Evolutionary conservation across 176 grass and related monocot species (phyloP).

Genomic region (Aegilops longissima): DNA sequence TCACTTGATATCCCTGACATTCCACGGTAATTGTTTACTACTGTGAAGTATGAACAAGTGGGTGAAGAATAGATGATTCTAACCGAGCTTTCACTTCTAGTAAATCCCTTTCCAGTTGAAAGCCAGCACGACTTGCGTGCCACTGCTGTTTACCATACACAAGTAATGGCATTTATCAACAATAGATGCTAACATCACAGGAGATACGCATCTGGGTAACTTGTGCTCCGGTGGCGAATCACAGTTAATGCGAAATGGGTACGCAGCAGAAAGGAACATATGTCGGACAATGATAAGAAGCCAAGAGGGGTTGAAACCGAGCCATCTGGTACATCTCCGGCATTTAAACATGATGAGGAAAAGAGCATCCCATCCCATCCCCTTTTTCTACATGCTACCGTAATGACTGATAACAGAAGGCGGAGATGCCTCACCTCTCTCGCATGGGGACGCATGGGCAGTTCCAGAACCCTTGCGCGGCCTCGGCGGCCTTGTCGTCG

Average conservation of each 20-base stretch:
- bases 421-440: constrained; percentile 51
- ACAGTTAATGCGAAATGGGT: not conserved
- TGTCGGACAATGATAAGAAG: not conserved
- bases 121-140: not conserved
- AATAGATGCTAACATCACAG: not conserved
- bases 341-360: not conserved
- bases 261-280: not conserved
- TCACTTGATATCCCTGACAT: not conserved
- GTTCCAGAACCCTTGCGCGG: constrained; percentile 95
- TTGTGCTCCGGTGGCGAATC: not conserved
- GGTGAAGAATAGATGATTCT: not conserved
- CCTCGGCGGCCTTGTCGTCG: constrained; percentile 95
- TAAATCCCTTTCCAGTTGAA: not conserved
- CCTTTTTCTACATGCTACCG: not conserved
- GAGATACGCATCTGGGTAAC: not conserved
- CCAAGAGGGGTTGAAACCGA: not conserved
- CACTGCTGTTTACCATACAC: not conserved
- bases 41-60: not conserved
- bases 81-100: not conserved
- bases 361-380: not conserved
- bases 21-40: not conserved
- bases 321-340: not conserved
- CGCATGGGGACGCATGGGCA: constrained; percentile 98
- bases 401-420: not conserved
- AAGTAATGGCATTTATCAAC: not conserved